Evolutionary conservation across 352 stramenopile species (phyloP).

Genomic region (Pythium folliculosum): DNA sequence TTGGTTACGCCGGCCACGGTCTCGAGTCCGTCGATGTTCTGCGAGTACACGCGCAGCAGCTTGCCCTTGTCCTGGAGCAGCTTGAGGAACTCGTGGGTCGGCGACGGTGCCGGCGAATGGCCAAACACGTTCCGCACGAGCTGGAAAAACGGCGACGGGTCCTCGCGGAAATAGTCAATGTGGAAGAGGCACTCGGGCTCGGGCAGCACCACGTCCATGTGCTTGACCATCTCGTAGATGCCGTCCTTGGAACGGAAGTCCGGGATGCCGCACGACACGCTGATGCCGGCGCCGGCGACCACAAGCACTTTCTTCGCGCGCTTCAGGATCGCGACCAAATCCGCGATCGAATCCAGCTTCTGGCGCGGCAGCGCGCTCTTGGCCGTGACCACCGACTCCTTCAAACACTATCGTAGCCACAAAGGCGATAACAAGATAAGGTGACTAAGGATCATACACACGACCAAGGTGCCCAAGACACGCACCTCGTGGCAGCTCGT

Average conservation of each 20-base stretch:
- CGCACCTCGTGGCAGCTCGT: slow-evolving; percentile 72
- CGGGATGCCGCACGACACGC: slow-evolving; percentile 96
- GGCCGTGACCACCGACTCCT: slow-evolving; percentile 31
- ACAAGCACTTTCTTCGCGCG: slow-evolving; percentile 89
- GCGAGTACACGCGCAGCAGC: slow-evolving; percentile 94
- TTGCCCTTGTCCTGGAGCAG: slow-evolving; percentile 91
- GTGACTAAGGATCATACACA: background rate
- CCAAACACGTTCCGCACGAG: slow-evolving; percentile 88
- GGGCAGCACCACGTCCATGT: slow-evolving; percentile 88
- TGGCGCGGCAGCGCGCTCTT: slow-evolving; percentile 33
- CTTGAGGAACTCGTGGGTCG: slow-evolving; percentile 95
- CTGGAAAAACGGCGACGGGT: slow-evolving; percentile 96
- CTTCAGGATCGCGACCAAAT: slow-evolving; percentile 75
- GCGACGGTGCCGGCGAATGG: slow-evolving; percentile 79
- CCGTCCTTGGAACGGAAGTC: slow-evolving; percentile 96
- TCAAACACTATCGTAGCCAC: slow-evolving; percentile 42
- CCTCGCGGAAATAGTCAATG: slow-evolving; percentile 95
- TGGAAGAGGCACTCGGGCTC: slow-evolving; percentile 98
- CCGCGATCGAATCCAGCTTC: slow-evolving; percentile 46
- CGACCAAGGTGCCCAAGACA: background rate
- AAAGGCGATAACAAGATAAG: background rate
- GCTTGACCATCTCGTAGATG: slow-evolving; percentile 82
- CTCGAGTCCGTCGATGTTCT: slow-evolving; percentile 99
- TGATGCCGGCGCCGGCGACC: slow-evolving; percentile 93
- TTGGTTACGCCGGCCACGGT: slow-evolving; percentile 87